phyloP scores from a whole-genome alignment of 306 rosid genomes.

The Ochetophila trinervis region DNA sequence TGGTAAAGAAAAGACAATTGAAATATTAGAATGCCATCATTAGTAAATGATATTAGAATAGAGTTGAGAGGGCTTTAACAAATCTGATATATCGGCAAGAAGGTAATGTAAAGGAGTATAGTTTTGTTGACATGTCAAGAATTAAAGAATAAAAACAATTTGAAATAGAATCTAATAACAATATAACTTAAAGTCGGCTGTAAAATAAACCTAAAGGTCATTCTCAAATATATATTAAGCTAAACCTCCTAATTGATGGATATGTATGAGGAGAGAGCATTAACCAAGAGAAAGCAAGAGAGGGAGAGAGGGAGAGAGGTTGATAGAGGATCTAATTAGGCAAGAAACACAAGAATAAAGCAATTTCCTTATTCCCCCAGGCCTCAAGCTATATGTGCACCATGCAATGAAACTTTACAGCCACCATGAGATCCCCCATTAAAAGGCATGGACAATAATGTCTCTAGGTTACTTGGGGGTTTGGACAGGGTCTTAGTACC shows the following conservation, averaged over 20 bases:
- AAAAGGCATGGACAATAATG: not conserved
- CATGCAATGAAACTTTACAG: not conserved
- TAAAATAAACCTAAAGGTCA: too few species aligned
- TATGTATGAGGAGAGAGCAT: not conserved
- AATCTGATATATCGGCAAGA: not conserved
- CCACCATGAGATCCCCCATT: not conserved
- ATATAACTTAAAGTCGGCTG: too few species aligned
- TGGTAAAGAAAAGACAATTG: constrained; percentile 1
- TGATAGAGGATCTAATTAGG: not conserved
- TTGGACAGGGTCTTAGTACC: not conserved
- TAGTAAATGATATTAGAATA: constrained; percentile 3
- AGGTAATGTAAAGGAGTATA: not conserved
- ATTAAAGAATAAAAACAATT: too few species aligned
- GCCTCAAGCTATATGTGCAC: too few species aligned
- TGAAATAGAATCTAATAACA: too few species aligned
- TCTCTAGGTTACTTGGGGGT: too few species aligned
- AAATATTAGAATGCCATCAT: not conserved
- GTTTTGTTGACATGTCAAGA: not conserved
- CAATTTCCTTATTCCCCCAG: not conserved
- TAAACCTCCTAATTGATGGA: too few species aligned
- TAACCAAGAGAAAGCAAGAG: not conserved
- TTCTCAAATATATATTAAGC: too few species aligned
- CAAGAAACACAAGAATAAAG: not conserved
- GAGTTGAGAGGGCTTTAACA: not conserved
- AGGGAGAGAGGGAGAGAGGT: not conserved